Percentiles rank a stretch among this genome's conserved stretches.
Evolutionary conservation across 768 basidiomycete species (phyloP).

Genomic region (Gymnopilus dilepis): DNA sequence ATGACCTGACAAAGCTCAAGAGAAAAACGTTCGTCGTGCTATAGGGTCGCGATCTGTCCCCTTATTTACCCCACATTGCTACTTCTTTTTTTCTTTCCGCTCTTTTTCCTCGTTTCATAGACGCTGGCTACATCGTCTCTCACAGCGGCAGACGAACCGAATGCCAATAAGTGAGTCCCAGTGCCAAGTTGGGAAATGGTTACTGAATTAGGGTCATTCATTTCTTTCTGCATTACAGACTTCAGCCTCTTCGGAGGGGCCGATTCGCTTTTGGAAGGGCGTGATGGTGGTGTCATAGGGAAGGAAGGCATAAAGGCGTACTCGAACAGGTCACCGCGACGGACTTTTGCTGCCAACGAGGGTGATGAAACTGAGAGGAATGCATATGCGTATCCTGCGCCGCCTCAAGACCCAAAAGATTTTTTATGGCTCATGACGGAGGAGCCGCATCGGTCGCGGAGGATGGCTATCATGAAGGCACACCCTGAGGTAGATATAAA

Average conservation of each 20-base stretch:
- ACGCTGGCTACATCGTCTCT: not conserved
- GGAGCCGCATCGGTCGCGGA: conserved; percentile 90
- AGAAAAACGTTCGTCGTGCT: conserved; percentile 4
- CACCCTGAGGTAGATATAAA: conserved; percentile 78
- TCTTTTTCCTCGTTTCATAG: not conserved
- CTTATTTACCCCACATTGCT: not conserved
- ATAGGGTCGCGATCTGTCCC: not conserved
- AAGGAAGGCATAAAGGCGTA: not conserved
- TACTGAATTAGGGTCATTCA: conserved; percentile 1
- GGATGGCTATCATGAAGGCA: conserved; percentile 90
- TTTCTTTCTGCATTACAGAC: conserved; percentile 44
- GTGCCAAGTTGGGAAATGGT: not conserved
- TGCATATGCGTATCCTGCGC: conserved; percentile 44
- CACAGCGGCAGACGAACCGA: not conserved
- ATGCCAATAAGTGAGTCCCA: not conserved
- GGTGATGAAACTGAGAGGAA: conserved; percentile 43
- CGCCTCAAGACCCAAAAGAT: conserved; percentile 79
- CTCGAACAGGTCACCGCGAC: conserved; percentile 48
- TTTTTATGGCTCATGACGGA: conserved; percentile 98
- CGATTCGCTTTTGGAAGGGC: conserved; percentile 68
- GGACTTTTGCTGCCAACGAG: conserved; percentile 51
- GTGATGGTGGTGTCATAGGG: conserved; percentile 6
- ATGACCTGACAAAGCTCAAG: conserved; percentile 1
- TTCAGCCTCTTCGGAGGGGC: conserved; percentile 86
- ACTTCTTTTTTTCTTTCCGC: not conserved